Evolutionary conservation across 352 stramenopile genomes (phyloP).

Genomic region (Elongisporangium senticosum): DNA sequence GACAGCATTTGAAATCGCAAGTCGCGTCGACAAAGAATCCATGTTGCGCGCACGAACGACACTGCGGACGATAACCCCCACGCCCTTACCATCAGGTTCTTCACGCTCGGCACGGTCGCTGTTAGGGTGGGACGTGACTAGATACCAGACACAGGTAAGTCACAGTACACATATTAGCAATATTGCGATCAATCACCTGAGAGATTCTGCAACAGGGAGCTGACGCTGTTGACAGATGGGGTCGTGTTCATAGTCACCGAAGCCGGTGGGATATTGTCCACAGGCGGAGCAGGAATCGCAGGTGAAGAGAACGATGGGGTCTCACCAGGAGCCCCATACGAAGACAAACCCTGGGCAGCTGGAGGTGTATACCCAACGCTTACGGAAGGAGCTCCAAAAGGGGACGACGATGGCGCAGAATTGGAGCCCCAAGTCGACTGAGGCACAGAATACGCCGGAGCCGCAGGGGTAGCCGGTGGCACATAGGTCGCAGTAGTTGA

Average conservation of each 20-base stretch:
- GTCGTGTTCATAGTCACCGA: neutral
- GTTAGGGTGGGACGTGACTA: conserved; percentile 30
- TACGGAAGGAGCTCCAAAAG: conserved; percentile 11
- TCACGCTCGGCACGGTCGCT: conserved; percentile 46
- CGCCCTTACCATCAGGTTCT: conserved; percentile 60
- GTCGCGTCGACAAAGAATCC: conserved; percentile 63
- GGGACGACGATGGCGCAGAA: conserved; percentile 3
- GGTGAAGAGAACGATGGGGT: conserved; percentile 1
- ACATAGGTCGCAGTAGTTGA: conserved; percentile 1
- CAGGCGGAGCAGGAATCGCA: neutral
- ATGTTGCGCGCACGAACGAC: conserved; percentile 58
- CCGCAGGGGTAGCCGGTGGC: neutral
- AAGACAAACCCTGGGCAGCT: neutral
- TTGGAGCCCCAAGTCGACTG: neutral
- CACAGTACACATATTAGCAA: neutral
- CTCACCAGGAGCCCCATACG: conserved; percentile 9
- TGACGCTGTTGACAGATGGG: conserved; percentile 41
- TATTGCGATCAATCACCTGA: conserved; percentile 23
- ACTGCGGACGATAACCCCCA: conserved; percentile 48
- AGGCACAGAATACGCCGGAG: conserved; percentile 5
- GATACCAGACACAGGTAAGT: neutral
- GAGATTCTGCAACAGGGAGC: conserved; percentile 53
- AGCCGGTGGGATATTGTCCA: conserved; percentile 11
- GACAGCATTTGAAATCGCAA: conserved; percentile 66
- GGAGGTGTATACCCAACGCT: conserved; percentile 23